Conservation (phyloP, 1,284 basidiomycete genomes). For the Rhizoctonia solani region DNA sequence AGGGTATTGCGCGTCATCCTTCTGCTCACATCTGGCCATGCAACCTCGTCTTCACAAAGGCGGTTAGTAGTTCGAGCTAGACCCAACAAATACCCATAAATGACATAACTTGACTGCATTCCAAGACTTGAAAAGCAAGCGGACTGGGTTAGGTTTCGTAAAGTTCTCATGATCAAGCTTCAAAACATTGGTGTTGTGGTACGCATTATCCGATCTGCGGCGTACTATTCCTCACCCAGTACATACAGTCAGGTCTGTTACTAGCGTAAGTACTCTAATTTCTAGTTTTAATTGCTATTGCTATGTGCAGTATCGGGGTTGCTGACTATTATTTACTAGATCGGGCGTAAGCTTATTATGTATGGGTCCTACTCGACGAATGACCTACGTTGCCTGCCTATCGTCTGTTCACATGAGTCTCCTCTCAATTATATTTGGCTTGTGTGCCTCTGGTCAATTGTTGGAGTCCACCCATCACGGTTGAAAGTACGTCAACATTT, state of each 20-base stretch:
- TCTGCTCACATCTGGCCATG: conserved; percentile 14
- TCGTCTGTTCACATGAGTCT: conserved; percentile 35
- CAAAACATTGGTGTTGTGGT: conserved; percentile 32
- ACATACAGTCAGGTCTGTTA: conserved; percentile 27
- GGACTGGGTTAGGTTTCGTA: conserved; percentile 23
- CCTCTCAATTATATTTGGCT: conserved; percentile 35
- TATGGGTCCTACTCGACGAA: conserved; percentile 32
- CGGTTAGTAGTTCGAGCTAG: not conserved
- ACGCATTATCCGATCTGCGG: not conserved
- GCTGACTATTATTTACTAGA: too few species aligned
- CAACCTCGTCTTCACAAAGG: conserved; percentile 5
- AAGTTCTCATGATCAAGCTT: conserved; percentile 29
- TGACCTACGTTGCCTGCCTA: conserved; percentile 30
- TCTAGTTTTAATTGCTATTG: not conserved
- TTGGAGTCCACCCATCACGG: conserved; percentile 27
- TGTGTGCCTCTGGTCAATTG: conserved; percentile 35
- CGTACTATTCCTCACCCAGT: not conserved
- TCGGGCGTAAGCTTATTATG: conserved; percentile 31
- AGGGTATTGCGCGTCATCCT: not conserved
- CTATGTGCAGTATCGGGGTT: too few species aligned
- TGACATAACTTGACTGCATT: not conserved
- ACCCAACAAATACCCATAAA: not conserved
- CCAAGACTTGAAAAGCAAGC: conserved; percentile 23
- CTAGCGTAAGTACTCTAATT: conserved; percentile 28
- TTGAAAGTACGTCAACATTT: conserved; percentile 14